These are phyloP conservation scores for Iris macrosiphon DNA, from an alignment of 106 monocot genomes.

Conservation along the genomic window DNA sequence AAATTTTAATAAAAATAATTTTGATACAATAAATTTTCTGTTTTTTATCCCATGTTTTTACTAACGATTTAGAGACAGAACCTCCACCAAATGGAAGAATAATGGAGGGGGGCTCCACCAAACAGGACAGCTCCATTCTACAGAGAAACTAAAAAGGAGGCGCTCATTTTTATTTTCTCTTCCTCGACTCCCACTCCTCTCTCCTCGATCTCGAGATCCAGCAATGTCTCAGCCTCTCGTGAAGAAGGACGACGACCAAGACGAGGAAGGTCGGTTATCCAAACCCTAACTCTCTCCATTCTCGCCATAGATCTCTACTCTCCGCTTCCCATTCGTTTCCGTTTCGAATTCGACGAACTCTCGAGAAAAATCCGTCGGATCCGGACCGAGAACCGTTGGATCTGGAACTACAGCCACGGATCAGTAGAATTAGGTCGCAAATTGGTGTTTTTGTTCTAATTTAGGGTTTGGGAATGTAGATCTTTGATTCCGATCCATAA, in stretches of 20 bases:
- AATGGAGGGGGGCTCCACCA: too few species aligned
- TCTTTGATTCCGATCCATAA: too few species aligned
- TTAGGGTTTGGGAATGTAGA: constrained; percentile 2
- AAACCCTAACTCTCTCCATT: constrained; percentile 7
- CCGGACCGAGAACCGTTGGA: too few species aligned
- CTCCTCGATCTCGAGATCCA: background rate
- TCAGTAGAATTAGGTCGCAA: too few species aligned
- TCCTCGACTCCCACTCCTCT: background rate
- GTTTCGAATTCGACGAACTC: background rate
- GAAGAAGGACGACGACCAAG: constrained; percentile 78
- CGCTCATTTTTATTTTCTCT: background rate
- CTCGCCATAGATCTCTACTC: background rate
- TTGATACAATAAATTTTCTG: too few species aligned
- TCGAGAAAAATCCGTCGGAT: constrained; percentile 3
- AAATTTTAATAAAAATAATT: too few species aligned
- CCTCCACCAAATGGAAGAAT: too few species aligned
- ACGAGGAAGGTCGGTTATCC: constrained; percentile 37
- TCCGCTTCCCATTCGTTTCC: background rate
- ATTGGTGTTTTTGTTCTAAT: too few species aligned
- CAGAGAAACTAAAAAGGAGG: too few species aligned
- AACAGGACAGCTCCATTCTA: too few species aligned
- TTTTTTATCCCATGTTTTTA: too few species aligned
- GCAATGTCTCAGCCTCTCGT: constrained; percentile 66
- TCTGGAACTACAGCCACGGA: background rate
- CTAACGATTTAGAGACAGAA: too few species aligned